Evolutionary conservation across 2,329 filamentous ascomycete species (phyloP), one percentile per base, ranked within the genome.

Genomic region (Pseudogymnoascus sp.): DNA sequence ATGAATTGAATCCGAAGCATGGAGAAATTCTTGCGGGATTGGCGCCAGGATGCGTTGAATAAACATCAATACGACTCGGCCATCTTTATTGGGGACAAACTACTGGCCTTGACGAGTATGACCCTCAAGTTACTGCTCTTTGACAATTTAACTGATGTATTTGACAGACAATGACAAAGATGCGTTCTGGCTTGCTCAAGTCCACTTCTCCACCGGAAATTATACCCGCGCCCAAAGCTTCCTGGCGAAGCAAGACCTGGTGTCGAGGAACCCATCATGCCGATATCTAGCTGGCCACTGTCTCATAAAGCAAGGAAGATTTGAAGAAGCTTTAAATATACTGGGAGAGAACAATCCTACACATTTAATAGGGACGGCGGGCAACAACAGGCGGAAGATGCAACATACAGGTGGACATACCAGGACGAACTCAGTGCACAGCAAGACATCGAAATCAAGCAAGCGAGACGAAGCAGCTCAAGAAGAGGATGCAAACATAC

Each of bases 111-210:
- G 73, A 98, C 93, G 39, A 91, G 93, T 97, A 77, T 69, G 85
- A 2, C 28, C 28, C 51, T 6, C 51, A 57, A 3, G 16, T 13
- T 39, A 45, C 13, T n/a, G 3, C 13, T 57, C 36, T 43, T 41
- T 39, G 16, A 57, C n/a, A 11, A 21, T 13, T 45, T 34, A 64
- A 45, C 37, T 60, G 51, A 62, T 64, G 61, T 11, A 8, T 14
- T 34, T n/a, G 21, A 14, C 69, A 97, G 95, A 93, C 73, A 90
- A 93, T 75, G 92, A 96, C 72, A 88, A 91, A 68, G 95, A 99
- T 75, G 93, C 93, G 43, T 96, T 96, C 74, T 97, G 92, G 89
- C 88, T 99, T 48, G 95, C 95, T n/a, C 93, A 98, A 77, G 92
- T 96, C 39, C 93, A 99, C 77, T 99, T 98, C 78, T 90, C 89